Percentiles rank a stretch among this genome's conserved stretches.
Conservation (phyloP, 169 alveolate genomes). For the Plasmodium ovale region DNA sequence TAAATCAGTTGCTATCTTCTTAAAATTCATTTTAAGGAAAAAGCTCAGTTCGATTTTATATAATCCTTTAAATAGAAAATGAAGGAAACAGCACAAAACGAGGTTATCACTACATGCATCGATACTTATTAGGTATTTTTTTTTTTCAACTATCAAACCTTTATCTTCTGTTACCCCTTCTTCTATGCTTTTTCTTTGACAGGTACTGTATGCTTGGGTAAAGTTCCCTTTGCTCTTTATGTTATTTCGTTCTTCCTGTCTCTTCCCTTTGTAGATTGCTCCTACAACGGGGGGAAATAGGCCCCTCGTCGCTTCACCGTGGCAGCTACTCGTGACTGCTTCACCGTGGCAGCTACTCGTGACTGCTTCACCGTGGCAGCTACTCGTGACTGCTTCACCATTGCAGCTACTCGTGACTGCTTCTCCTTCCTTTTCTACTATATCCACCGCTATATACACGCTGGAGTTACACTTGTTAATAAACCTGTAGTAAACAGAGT, state of each 20-base stretch:
- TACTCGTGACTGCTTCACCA: too few relatives aligned
- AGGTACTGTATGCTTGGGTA: too few relatives aligned
- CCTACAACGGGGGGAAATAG: too few relatives aligned
- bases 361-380: too few relatives aligned
- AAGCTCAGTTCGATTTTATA: not conserved
- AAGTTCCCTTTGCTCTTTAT: too few relatives aligned
- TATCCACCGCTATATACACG: conserved; percentile 48
- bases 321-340: too few relatives aligned
- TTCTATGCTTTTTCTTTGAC: too few relatives aligned
- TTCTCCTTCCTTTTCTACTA: not conserved
- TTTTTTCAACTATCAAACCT: not conserved
- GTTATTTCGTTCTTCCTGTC: too few relatives aligned
- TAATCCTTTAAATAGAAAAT: conserved; percentile 14
- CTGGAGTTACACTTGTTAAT: conserved; percentile 30
- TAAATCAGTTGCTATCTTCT: not conserved
- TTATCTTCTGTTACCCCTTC: not conserved
- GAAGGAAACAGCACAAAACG: conserved; percentile 22
- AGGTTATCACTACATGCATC: conserved; percentile 66
- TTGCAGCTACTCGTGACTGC: too few relatives aligned
- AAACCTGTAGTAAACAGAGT: conserved; percentile 1
- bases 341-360: too few relatives aligned
- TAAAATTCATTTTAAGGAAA: conserved; percentile 21
- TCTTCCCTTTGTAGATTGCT: too few relatives aligned
- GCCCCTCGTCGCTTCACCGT: too few relatives aligned
- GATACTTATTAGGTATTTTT: conserved; percentile 15